phyloP scores from a whole-genome alignment of 75 land plant species.

The Pinus albicaulis region DNA sequence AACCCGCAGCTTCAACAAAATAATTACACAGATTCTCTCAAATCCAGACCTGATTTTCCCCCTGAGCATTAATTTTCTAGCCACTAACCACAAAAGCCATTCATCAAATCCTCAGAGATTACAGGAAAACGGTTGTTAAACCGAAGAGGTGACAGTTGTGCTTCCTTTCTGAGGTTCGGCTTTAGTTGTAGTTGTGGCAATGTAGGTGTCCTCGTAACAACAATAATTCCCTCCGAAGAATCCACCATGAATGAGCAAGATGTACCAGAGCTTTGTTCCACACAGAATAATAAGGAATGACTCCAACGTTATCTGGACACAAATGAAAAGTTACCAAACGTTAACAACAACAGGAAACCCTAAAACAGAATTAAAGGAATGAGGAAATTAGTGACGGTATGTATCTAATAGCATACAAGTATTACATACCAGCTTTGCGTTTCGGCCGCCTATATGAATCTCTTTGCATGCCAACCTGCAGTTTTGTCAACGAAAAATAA shows the following conservation, averaged over 20 bases:
- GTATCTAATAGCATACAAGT: no score
- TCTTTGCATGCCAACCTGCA: slow-evolving; percentile 88
- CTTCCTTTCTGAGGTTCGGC: slow-evolving; percentile 3
- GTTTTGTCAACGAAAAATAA: not conserved
- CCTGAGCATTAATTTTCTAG: no score
- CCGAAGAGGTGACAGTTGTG: not conserved
- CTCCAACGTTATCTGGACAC: slow-evolving; percentile 72
- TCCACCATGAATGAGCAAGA: slow-evolving; percentile 47
- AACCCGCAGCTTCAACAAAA: no score
- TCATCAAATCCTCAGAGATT: no score
- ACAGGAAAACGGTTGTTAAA: no score
- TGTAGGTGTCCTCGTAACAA: not conserved
- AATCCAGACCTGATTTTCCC: no score
- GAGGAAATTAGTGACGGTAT: no score
- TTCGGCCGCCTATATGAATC: slow-evolving; percentile 43
- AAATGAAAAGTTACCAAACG: no score
- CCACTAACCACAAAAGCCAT: no score
- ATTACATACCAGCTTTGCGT: slow-evolving; percentile 53
- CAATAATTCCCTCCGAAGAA: slow-evolving; percentile 5
- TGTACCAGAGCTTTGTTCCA: slow-evolving; percentile 58
- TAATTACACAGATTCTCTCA: no score
- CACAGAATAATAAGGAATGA: slow-evolving; percentile 66
- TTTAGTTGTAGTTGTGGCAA: not conserved
- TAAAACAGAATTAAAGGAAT: no score
- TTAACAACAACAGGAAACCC: no score